Evolutionary conservation across 2,329 filamentous ascomycete species (phyloP), one percentile per base, ranked within the genome.

Genomic region (Trichoderma atrobrunneum): DNA sequence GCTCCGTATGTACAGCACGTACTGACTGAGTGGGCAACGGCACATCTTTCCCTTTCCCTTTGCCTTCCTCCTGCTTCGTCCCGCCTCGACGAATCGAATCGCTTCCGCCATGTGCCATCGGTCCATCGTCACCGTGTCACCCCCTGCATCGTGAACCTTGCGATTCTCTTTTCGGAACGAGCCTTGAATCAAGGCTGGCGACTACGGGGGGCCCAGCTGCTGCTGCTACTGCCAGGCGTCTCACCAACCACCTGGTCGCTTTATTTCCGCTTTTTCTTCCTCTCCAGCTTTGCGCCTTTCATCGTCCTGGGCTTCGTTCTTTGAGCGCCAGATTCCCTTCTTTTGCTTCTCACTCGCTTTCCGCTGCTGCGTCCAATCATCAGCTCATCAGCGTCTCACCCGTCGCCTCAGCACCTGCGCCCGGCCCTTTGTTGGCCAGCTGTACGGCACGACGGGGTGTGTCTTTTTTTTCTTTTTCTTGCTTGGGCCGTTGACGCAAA

Each of bases 131-230:
- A 32, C 70, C 54, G 64, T 62, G 32, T 56, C 70, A 60, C 70
- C 70, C 70, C 63, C 70, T 72, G 70, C 70, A 72, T 72, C 70
- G 64, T 72, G 70, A 72, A 69, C 70, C 70, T 66, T 57, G 61
- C 61, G 61, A 60, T 57, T 70, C 61, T 67, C 54, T 32, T 32
- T 68, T 51, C 54, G 48, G 34, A 39, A 59, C 54, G 62, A 63
- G 56, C 67, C 51, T 59, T 66, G 60, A 48, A 67, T 39, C 64
- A 59, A 67, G 64, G 64, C 64, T 67, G 64, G 64, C 51, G 64
- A 34, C 64, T 34, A 65, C 62, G 32, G 51, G 64, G 51, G 48
- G n/a, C 24, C 51, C 60, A 43, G 60, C 39, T 43, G 39, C 36
- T 39, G 36, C 34, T 62, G 51, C 30, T 36, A 32, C 63, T 66